These are phyloP conservation scores for Sporothrix luriei DNA, from an alignment of 2,329 filamentous ascomycete genomes.

Conservation along the genomic window DNA sequence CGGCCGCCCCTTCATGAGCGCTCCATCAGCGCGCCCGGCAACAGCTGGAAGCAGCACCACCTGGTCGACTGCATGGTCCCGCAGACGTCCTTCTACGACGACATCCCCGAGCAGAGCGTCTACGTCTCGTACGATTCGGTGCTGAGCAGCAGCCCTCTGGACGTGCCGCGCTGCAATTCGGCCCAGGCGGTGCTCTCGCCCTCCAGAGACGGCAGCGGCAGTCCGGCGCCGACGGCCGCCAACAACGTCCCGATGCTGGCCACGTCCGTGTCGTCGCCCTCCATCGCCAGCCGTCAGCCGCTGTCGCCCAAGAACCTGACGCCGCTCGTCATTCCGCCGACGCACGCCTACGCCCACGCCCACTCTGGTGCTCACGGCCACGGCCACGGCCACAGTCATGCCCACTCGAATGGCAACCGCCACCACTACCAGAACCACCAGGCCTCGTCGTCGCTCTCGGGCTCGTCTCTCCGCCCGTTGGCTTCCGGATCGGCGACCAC, in stretches of 20 bases:
- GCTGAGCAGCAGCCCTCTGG: constrained; percentile 38
- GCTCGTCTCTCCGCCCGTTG: constrained; percentile 37
- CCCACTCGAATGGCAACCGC: background rate
- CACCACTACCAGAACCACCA: constrained; percentile 34
- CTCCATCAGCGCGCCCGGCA: constrained; percentile 63
- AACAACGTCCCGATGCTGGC: background rate
- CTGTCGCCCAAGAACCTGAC: constrained; percentile 58
- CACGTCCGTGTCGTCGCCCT: background rate
- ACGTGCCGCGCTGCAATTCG: constrained; percentile 36
- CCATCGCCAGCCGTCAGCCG: constrained; percentile 40
- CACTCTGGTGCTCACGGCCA: too few species aligned
- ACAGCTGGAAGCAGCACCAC: constrained; percentile 52
- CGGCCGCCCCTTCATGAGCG: constrained; percentile 66
- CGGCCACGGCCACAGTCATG: too few species aligned
- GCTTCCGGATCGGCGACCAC: constrained; percentile 38
- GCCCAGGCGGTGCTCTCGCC: constrained; percentile 35
- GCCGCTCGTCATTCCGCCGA: constrained; percentile 59
- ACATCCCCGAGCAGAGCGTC: constrained; percentile 41
- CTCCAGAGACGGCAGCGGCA: constrained; percentile 8
- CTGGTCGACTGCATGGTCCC: constrained; percentile 46
- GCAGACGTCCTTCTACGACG: constrained; percentile 40
- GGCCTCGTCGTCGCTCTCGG: constrained; percentile 19
- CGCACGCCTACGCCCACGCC: background rate
- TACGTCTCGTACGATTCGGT: constrained; percentile 32
- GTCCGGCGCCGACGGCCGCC: background rate